A percentile compares a stretch with the other conserved stretches of the same genome.
Evolutionary conservation across 129 eudicot species (phyloP).

Genomic region (Artemisia argyi): DNA sequence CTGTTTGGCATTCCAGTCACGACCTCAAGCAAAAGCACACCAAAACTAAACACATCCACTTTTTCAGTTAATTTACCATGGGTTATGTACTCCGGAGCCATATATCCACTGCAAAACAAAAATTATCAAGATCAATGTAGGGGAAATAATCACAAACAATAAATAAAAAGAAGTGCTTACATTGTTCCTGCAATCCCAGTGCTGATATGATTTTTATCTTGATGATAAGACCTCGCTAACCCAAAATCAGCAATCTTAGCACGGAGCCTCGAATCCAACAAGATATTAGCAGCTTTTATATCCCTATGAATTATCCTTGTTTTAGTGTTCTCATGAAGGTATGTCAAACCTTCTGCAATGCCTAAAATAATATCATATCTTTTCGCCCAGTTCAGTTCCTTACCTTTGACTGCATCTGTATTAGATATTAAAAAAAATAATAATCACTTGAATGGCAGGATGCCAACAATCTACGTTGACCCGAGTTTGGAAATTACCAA

Average conservation of each 20-base stretch:
- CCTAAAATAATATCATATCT: slow-evolving; percentile 61
- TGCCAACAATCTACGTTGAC: no score
- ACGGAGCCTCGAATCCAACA: slow-evolving; percentile 61
- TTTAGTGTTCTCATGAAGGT: slow-evolving; percentile 86
- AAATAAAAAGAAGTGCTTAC: slow-evolving; percentile 33
- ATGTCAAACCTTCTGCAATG: slow-evolving; percentile 74
- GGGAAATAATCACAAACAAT: background rate
- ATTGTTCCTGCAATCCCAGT: slow-evolving; percentile 90
- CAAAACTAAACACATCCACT: slow-evolving; percentile 75
- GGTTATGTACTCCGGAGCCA: slow-evolving; percentile 74
- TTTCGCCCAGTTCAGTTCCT: slow-evolving; percentile 68
- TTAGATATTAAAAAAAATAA: background rate
- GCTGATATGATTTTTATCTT: slow-evolving; percentile 82
- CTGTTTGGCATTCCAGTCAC: slow-evolving; percentile 72
- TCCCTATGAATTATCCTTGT: slow-evolving; percentile 71
- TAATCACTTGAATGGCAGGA: background rate
- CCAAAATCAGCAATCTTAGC: slow-evolving; percentile 96
- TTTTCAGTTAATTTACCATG: slow-evolving; percentile 69
- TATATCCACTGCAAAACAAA: slow-evolving; percentile 46
- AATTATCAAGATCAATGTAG: background rate
- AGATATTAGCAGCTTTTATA: slow-evolving; percentile 77
- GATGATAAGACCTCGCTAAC: slow-evolving; percentile 78
- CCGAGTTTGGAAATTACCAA: slow-evolving; percentile 27
- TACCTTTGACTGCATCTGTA: slow-evolving; percentile 62
- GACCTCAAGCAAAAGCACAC: slow-evolving; percentile 69